Evolutionary conservation across 2,329 filamentous ascomycete species (phyloP).

Genomic region (Bertia moriformis): DNA sequence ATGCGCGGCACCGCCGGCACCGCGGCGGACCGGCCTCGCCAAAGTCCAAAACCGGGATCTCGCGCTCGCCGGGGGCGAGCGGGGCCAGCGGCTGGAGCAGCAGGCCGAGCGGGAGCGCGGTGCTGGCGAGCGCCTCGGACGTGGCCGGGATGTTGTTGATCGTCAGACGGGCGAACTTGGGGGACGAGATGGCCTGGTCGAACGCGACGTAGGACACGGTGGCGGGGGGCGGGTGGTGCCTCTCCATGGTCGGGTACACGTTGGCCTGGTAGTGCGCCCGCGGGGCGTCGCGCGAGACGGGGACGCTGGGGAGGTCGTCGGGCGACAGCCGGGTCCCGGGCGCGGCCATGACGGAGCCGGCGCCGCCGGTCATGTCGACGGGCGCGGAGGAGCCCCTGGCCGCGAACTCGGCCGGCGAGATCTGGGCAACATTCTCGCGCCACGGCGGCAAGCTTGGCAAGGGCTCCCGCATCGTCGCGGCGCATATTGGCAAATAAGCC

Average conservation of each 20-base stretch:
- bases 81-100: constrained; percentile 76
- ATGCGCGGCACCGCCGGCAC: constrained; percentile 82
- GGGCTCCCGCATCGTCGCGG: no score
- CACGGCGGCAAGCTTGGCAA: constrained; percentile 25
- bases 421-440: no score
- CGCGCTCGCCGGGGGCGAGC: constrained; percentile 68
- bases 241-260: constrained; percentile 93
- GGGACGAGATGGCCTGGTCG: constrained; percentile 92
- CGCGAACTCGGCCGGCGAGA: constrained; percentile 28
- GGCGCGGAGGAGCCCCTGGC: constrained; percentile 15
- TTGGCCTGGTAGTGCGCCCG: constrained; percentile 75
- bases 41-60: constrained; percentile 88
- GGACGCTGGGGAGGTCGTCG: constrained; percentile 85
- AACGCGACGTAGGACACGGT: constrained; percentile 81
- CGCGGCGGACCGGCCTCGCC: constrained; percentile 79
- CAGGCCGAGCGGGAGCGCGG: constrained; percentile 73
- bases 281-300: constrained; percentile 65
- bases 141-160: constrained; percentile 85
- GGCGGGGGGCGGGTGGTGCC: constrained; percentile 78
- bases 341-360: constrained; percentile 34
- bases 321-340: constrained; percentile 70
- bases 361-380: constrained; percentile 20
- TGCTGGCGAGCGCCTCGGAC: constrained; percentile 64
- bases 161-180: constrained; percentile 81
- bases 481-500: no score